phyloP scores from a whole-genome alignment of 2,329 filamentous ascomycete genomes.

The Tolypocladium guangdongense region DNA sequence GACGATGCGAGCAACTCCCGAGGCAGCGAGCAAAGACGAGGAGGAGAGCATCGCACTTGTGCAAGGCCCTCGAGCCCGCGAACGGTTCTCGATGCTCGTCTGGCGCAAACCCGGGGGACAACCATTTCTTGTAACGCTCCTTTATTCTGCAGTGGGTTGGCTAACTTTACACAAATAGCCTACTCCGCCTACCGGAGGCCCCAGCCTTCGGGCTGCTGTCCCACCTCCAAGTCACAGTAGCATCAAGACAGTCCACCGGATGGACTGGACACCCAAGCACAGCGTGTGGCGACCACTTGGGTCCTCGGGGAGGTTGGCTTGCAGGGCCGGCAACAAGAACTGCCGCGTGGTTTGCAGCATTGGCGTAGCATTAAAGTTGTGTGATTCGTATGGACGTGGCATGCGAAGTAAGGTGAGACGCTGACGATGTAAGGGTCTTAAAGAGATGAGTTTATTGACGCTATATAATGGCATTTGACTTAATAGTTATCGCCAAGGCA shows the following conservation, averaged over 20 bases:
- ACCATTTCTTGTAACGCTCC: too few relatives aligned
- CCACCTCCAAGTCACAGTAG: background rate
- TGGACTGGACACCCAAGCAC: constrained; percentile 45
- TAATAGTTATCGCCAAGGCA: background rate
- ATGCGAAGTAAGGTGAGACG: background rate
- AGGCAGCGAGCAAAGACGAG: background rate
- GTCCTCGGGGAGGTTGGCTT: too few relatives aligned
- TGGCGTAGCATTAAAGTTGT: constrained; percentile 12
- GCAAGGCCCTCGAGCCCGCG: too few relatives aligned
- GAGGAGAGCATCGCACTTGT: too few relatives aligned
- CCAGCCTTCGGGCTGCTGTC: background rate
- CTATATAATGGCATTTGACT: too few relatives aligned
- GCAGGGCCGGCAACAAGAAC: too few relatives aligned
- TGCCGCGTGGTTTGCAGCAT: constrained; percentile 22
- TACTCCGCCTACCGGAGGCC: too few relatives aligned
- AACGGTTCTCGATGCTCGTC: too few relatives aligned
- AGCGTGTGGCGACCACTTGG: constrained; percentile 32
- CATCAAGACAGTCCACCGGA: constrained; percentile 31
- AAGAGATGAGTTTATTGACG: background rate
- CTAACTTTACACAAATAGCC: too few relatives aligned
- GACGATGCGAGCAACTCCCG: background rate
- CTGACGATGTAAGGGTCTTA: background rate
- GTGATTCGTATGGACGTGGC: constrained; percentile 2
- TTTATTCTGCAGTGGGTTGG: too few relatives aligned
- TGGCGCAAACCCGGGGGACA: too few relatives aligned